Evolutionary conservation across 495 filamentous ascomycete genomes (phyloP).

Genomic region (Hypoxylon fuscum): DNA sequence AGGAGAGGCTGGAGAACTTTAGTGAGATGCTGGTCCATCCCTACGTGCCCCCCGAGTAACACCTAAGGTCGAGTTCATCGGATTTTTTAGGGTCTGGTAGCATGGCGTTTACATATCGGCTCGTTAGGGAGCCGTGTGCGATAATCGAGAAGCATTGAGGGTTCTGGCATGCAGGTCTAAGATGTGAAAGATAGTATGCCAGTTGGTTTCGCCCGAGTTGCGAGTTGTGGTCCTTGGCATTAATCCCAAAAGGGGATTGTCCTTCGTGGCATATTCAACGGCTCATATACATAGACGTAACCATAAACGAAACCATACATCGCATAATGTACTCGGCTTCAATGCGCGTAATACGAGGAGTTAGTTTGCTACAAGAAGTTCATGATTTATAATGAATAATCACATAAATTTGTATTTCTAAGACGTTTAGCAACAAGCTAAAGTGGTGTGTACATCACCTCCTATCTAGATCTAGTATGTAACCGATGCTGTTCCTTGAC

Average conservation of each 20-base stretch:
- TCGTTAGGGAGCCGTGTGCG: constrained; percentile 1
- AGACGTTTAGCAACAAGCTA: too few species aligned
- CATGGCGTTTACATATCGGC: constrained; percentile 30
- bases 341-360: too few species aligned
- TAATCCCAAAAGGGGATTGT: too few species aligned
- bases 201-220: not conserved
- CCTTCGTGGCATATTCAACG: too few species aligned
- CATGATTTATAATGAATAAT: too few species aligned
- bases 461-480: not conserved
- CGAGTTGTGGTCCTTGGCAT: too few species aligned
- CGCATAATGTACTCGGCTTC: too few species aligned
- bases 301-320: too few species aligned
- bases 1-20: constrained; percentile 91
- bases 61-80: constrained; percentile 24
- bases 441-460: too few species aligned
- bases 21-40: constrained; percentile 92
- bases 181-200: not conserved
- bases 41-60: constrained; percentile 75
- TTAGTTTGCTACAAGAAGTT: too few species aligned
- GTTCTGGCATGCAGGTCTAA: constrained; percentile 4
- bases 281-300: too few species aligned
- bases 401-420: too few species aligned
- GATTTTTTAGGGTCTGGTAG: constrained; percentile 19
- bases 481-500: not conserved
- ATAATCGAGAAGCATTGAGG: not conserved